Base-by-base conservation (phyloP, 2,329 filamentous ascomycete species). In the Fusarium transvaalense region DNA sequence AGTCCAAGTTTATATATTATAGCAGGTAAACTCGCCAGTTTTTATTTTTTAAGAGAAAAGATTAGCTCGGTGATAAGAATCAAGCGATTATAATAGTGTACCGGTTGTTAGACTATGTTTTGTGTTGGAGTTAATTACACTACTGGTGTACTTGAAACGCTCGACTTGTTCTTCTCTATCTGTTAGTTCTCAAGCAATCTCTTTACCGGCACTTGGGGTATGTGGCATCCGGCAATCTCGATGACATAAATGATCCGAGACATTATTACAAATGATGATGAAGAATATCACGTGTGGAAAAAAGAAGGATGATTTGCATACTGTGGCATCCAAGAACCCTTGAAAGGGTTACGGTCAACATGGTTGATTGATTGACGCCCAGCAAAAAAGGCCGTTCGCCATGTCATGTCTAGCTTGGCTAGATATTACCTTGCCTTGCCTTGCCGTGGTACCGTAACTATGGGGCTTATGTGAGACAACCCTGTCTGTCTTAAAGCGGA, bases 381-480 rank as follows among this genome's bases (percentile, higher is more conserved):
- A 19, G 34, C 4, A 32, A 29, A 43, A 29, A 43, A n/a, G 17
- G 27, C 41, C 41, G 41, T 29, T 43, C 17, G 17, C 41, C 25
- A 29, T 41, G 19, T 14, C 25, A 29, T 41, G 19, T 14, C 13
- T 14, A 41, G 15, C 5, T 7, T 19, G 21, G 13, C 13, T 19
- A 23, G 23, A 25, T 25, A 25, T 25, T 4, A 25, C 23, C 23
- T 25, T 25, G 23, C 23, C 23, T n/a, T 19, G n/a, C n/a, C n/a
- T n/a, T 29, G 17, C 25, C 25, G 42, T 45, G 39, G 31, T 42
- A 52, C 35, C 56, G 56, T 27, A 23, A 3, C 21, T 42, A 60
- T 29, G 29, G 29, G 29, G 27, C 31, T 45, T 39, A 52, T 27
- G 45, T 37, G 50, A 58, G 56, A 45, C n/a, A n/a, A n/a, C 56